Base-by-base conservation (phyloP, 2,329 filamentous ascomycete genomes). In the Sordariomycetes sp. region DNA sequence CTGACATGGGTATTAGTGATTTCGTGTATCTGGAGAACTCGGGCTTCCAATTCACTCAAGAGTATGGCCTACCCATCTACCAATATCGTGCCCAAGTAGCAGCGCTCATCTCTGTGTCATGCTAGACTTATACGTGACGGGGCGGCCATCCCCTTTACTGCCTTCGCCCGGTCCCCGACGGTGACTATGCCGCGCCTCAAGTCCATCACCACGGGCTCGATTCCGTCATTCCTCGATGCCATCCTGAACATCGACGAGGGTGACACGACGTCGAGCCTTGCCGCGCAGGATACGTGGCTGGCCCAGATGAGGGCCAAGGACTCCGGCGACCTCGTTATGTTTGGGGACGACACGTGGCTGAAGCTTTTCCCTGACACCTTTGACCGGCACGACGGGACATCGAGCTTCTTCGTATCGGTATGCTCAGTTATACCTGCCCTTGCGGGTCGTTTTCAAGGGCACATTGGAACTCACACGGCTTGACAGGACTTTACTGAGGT, bases 151-250 rank as follows among this genome's bases (percentile, higher is more conserved):
- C 94, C 94, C 3, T 99, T 96, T 70, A 99, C 94, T 35, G 93
- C 93, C 37, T 88, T 96, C 79, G 94, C 94, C 20, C 88, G 90
- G n/a, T 91, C 95, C 56, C 94, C 94, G 1, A 99, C 94, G 8
- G 93, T 99, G 61, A 99, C 94, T 20, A 97, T 99, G 94, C 94
- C 94, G 50, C 86, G 93, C 61, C 86, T 99, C 66, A 99, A 99
- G 74, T 91, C 94, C 54, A 91, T 99, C 62, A 99, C 94, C 1
- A 97, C 94, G 1, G 94, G 94, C 61, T 97, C 93, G 1, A 94
- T 96, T n/a, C 94, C 94, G 3, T 97, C 93, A 2, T 99, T 99
- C 71, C 83, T 97, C 60, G 94, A 99, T 70, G 88, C 97, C 18
- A 96, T 99, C 61, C 80, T 99, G 60, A 99, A 97, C 68, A 90